Percentiles rank a stretch among this genome's conserved stretches.
phyloP scores from a whole-genome alignment of 345 rosid species.

The Syzygium jambos region DNA sequence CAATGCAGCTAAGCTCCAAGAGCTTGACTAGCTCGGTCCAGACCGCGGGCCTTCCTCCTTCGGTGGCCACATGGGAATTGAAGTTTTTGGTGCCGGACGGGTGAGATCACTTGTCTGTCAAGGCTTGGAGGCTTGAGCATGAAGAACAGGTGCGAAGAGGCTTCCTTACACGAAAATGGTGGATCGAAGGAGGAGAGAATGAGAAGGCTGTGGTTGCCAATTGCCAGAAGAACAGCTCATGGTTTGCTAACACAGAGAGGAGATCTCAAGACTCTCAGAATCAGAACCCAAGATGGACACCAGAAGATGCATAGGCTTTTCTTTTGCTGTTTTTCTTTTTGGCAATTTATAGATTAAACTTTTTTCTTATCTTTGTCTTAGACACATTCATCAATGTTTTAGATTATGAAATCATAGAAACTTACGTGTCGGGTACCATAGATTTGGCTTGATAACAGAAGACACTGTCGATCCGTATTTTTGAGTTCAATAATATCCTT shows the following conservation, averaged over 20 bases:
- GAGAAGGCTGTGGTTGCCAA: constrained; percentile 64
- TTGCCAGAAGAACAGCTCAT: constrained; percentile 65
- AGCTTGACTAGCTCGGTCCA: neutral
- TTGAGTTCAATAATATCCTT: too few species aligned
- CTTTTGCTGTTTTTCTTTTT: neutral
- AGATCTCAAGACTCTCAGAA: constrained; percentile 21
- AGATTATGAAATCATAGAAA: too few species aligned
- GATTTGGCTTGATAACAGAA: too few species aligned
- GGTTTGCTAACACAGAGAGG: constrained; percentile 66
- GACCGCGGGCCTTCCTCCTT: constrained; percentile 6
- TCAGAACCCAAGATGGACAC: neutral
- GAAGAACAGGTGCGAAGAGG: constrained; percentile 13
- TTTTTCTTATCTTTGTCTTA: too few species aligned
- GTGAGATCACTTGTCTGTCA: constrained; percentile 55
- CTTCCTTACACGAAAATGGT: constrained; percentile 6
- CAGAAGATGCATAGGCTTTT: neutral
- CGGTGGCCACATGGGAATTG: neutral
- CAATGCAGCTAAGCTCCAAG: neutral
- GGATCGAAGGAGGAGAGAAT: constrained; percentile 24
- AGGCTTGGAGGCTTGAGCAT: constrained; percentile 26
- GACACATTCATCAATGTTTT: too few species aligned
- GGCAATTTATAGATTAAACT: too few species aligned
- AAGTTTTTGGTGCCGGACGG: constrained; percentile 26
- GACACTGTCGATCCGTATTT: too few species aligned
- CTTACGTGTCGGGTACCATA: too few species aligned